Conservation (phyloP, 345 rosid species). For the Eucalyptus cloeziana region DNA sequence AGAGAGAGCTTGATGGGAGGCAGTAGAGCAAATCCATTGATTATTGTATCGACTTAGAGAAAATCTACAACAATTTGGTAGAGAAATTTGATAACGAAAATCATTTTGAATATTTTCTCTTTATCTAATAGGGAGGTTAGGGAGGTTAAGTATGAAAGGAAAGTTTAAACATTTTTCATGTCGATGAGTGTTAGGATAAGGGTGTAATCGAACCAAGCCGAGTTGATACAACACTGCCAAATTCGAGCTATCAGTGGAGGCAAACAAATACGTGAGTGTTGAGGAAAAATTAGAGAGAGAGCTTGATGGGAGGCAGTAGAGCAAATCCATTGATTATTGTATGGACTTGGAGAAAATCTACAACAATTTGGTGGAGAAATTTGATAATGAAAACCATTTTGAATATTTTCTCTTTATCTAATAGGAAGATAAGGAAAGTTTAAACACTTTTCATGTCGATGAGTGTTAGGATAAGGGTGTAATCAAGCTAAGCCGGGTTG, state of each 20-base stretch:
- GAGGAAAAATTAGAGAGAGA: not conserved
- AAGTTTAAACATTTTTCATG: not conserved
- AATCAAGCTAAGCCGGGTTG: rapidly evolving
- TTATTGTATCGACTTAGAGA: not conserved
- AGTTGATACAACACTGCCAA: not conserved
- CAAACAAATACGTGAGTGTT: not conserved
- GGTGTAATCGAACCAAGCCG: rapidly evolving
- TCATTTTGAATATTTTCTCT: not conserved
- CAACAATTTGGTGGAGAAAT: not conserved
- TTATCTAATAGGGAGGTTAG: not conserved
- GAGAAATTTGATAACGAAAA: not conserved
- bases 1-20: no score
- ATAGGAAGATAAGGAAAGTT: not conserved
- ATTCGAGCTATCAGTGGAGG: no score
- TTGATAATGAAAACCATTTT: not conserved
- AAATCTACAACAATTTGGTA: not conserved
- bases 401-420: not conserved
- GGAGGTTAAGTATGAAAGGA: not conserved
- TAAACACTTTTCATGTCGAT: not conserved
- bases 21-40: no score
- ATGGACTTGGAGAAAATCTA: not conserved
- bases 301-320: no score
- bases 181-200: not conserved
- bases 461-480: not conserved
- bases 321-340: no score